Evolutionary conservation across 1,139 yeast genomes (phyloP).

Genomic region (Taphrina wiesneri): DNA sequence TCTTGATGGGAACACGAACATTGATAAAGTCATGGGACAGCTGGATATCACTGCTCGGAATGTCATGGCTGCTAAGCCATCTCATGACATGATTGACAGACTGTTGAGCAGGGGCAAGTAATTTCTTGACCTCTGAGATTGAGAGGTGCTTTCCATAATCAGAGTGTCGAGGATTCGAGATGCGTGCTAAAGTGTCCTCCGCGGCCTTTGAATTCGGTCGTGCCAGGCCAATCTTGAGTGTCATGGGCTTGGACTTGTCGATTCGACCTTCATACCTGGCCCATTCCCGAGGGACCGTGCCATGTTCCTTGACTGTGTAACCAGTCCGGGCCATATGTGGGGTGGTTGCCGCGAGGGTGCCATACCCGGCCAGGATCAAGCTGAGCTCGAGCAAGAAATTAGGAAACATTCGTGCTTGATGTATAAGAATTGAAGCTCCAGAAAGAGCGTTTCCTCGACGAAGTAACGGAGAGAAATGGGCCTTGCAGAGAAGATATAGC

Average conservation of each 20-base stretch:
- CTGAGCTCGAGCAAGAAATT: neutral
- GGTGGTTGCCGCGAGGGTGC: neutral
- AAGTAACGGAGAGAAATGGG: too few relatives aligned
- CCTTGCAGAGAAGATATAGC: neutral
- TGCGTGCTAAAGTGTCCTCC: slow-evolving; percentile 4
- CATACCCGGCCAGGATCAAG: neutral
- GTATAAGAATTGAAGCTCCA: too few relatives aligned
- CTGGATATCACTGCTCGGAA: neutral
- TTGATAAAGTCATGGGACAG: slow-evolving; percentile 11
- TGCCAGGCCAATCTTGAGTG: neutral
- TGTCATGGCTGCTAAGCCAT: slow-evolving; percentile 21
- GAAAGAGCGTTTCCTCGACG: too few relatives aligned
- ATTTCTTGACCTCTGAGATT: neutral
- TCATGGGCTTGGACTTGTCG: slow-evolving; percentile 5
- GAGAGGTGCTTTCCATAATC: slow-evolving; percentile 25
- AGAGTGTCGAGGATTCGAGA: slow-evolving; percentile 5
- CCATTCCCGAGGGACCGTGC: slow-evolving; percentile 5
- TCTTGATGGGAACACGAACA: slow-evolving; percentile 4
- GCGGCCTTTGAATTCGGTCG: slow-evolving; percentile 5
- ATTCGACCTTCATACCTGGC: slow-evolving; percentile 1
- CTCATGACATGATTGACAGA: neutral
- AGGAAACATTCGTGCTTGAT: neutral
- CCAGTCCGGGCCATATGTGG: slow-evolving; percentile 5
- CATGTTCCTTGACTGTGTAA: slow-evolving; percentile 5
- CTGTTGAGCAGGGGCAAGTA: slow-evolving; percentile 2